Percentiles rank a stretch among this genome's conserved stretches.
These are phyloP conservation scores for Leptographium radiaticola DNA, from an alignment of 2,329 filamentous ascomycete genomes.

Conservation along the genomic window DNA sequence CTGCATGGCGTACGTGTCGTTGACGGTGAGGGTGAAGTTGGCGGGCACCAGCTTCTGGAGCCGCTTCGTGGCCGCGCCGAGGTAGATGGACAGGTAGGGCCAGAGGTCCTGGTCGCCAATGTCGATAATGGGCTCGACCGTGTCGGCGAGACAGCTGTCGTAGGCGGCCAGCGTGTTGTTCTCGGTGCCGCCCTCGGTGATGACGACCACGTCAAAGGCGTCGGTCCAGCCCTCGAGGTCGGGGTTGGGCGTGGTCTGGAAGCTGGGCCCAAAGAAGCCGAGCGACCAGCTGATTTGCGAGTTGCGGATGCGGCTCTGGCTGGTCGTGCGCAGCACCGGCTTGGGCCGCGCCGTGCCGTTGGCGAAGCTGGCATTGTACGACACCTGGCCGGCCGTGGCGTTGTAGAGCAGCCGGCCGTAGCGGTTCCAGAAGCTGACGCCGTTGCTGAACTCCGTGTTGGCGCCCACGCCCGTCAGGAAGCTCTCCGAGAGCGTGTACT, in stretches of 20 bases:
- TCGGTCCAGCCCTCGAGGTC: slow-evolving; percentile 24
- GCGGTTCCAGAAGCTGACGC: slow-evolving; percentile 38
- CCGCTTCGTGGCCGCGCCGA: slow-evolving; percentile 28
- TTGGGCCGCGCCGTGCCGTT: slow-evolving; percentile 33
- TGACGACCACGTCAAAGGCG: slow-evolving; percentile 34
- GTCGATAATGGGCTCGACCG: slow-evolving; percentile 18
- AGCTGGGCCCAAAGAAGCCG: slow-evolving; percentile 37
- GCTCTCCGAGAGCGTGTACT: slow-evolving; percentile 29
- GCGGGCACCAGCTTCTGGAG: slow-evolving; percentile 31
- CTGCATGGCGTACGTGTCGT: slow-evolving; percentile 37
- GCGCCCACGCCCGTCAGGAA: slow-evolving; percentile 36
- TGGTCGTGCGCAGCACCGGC: slow-evolving; percentile 38
- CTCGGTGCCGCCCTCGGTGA: slow-evolving; percentile 33
- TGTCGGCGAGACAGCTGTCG: slow-evolving; percentile 32
- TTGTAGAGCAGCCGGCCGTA: slow-evolving; percentile 41
- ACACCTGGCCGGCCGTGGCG: slow-evolving; percentile 29
- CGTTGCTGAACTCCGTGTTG: slow-evolving; percentile 32
- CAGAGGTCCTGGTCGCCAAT: slow-evolving; percentile 27
- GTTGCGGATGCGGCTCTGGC: slow-evolving; percentile 39
- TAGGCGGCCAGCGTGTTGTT: slow-evolving; percentile 41
- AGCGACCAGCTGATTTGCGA: slow-evolving; percentile 39
- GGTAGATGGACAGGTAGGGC: slow-evolving; percentile 31
- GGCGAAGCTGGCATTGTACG: slow-evolving; percentile 30
- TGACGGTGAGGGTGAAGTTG: slow-evolving; percentile 32
- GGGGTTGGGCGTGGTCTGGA: slow-evolving; percentile 22